These are phyloP conservation scores for Pythium coloratum DNA, from an alignment of 352 stramenopile genomes.

Conservation along the genomic window DNA sequence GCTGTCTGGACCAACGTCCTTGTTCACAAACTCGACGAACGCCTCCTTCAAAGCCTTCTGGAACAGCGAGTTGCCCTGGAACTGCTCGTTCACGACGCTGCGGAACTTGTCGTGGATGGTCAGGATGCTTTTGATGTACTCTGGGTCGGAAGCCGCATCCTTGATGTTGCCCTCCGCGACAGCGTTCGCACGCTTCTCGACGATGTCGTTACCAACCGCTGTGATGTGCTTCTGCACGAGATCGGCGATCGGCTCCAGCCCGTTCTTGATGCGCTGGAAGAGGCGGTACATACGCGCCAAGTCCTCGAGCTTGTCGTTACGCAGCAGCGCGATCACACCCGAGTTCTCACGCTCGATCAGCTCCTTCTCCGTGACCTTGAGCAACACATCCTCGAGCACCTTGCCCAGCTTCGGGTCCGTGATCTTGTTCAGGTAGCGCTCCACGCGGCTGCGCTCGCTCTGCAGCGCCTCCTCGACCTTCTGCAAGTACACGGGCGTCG, in stretches of 20 bases:
- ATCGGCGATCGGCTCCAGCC: slow-evolving; percentile 95
- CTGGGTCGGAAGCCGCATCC: slow-evolving; percentile 90
- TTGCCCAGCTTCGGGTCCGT: slow-evolving; percentile 96
- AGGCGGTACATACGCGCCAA: slow-evolving; percentile 98
- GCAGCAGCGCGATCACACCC: slow-evolving; percentile 92
- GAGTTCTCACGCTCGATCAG: slow-evolving; percentile 98
- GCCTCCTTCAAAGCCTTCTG: slow-evolving; percentile 99
- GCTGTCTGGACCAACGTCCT: slow-evolving; percentile 96
- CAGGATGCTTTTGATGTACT: slow-evolving; percentile 99
- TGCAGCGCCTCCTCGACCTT: slow-evolving; percentile 90
- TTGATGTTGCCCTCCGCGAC: slow-evolving; percentile 93
- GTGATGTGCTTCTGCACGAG: slow-evolving; percentile 97
- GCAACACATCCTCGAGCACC: slow-evolving; percentile 92
- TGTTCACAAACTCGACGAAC: slow-evolving; percentile 99
- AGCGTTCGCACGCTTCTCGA: slow-evolving; percentile 80
- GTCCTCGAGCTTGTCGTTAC: slow-evolving; percentile 97
- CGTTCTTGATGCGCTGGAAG: slow-evolving; percentile 95
- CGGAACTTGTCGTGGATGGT: slow-evolving; percentile 98
- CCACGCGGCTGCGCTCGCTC: slow-evolving; percentile 85
- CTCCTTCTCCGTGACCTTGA: slow-evolving; percentile 94
- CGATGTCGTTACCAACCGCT: slow-evolving; percentile 84
- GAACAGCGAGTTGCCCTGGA: slow-evolving; percentile 96
- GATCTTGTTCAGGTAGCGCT: slow-evolving; percentile 95
- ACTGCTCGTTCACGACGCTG: slow-evolving; percentile 96
- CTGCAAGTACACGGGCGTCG: slow-evolving; percentile 97